Conservation (phyloP, 164 flowering plant species). For the Vitis amurensis region DNA sequence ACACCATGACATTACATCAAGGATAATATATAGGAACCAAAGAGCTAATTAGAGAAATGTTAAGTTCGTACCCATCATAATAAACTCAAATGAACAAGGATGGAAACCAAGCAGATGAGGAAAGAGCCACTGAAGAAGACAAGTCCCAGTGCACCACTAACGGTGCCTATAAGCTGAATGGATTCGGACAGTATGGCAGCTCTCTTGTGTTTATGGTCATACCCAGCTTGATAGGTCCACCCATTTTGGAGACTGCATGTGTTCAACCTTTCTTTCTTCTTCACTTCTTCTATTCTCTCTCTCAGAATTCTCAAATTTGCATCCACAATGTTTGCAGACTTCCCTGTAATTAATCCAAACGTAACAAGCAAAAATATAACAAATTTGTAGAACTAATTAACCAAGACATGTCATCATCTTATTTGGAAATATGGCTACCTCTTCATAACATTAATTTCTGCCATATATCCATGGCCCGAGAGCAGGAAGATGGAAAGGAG, state of each 20-base stretch:
- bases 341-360: conserved; percentile 17
- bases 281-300: conserved; percentile 26
- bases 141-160: conserved; percentile 17
- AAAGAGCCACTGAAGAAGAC: conserved; percentile 29
- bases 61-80: not conserved
- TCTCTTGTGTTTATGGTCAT: conserved; percentile 13
- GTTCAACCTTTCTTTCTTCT: conserved; percentile 18
- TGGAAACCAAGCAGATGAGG: conserved; percentile 26
- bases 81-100: conserved; percentile 5
- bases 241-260: conserved; percentile 6
- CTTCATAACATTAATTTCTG: too few relatives aligned
- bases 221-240: conserved; percentile 24
- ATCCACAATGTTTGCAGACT: conserved; percentile 23
- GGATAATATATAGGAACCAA: too few relatives aligned
- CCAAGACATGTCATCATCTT: not conserved
- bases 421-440: too few relatives aligned
- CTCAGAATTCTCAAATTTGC: conserved; percentile 27
- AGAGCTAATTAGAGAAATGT: too few relatives aligned
- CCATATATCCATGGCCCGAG: too few relatives aligned
- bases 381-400: not conserved
- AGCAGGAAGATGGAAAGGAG: not conserved
- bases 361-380: not conserved
- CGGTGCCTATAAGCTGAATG: conserved; percentile 15
- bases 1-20: too few relatives aligned
- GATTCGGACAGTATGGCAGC: conserved; percentile 6